Evolutionary conservation across 495 filamentous ascomycete species (phyloP).

Genomic region (Hypomontagnella monticulosa): DNA sequence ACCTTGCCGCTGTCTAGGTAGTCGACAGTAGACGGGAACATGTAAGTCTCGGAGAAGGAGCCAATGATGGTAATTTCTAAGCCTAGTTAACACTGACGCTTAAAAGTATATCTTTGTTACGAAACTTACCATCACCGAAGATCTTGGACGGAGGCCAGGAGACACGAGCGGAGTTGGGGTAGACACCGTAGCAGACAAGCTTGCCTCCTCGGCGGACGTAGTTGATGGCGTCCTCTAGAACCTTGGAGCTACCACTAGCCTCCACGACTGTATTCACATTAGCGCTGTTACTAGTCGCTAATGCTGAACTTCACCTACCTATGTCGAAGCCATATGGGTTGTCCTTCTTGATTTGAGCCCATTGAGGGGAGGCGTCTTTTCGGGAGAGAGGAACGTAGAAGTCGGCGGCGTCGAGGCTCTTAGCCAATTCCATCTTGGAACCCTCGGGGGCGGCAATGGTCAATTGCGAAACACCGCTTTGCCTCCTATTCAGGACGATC

Average conservation of each 20-base stretch:
- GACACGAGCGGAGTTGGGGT: conserved; percentile 67
- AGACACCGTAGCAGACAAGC: conserved; percentile 73
- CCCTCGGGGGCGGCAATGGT: conserved; percentile 73
- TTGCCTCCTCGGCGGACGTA: conserved; percentile 75
- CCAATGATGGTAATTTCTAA: conserved; percentile 74
- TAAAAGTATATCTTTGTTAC: not conserved
- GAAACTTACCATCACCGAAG: conserved; percentile 49
- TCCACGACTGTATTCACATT: conserved; percentile 49
- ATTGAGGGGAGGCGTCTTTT: conserved; percentile 63
- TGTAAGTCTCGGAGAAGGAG: conserved; percentile 75
- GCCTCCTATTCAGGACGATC: conserved; percentile 38
- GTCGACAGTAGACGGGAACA: conserved; percentile 76
- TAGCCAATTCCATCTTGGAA: conserved; percentile 75
- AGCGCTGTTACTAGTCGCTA: conserved; percentile 31
- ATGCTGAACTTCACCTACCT: conserved; percentile 47
- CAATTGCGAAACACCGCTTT: conserved; percentile 71
- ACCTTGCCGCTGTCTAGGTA: conserved; percentile 74
- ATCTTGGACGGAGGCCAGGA: conserved; percentile 75
- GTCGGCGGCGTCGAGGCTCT: conserved; percentile 72
- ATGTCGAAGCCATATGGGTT: conserved; percentile 80
- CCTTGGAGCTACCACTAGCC: conserved; percentile 71
- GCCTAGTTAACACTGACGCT: conserved; percentile 47
- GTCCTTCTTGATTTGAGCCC: conserved; percentile 67
- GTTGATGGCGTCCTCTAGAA: conserved; percentile 75
- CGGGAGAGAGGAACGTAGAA: conserved; percentile 70